Base-by-base conservation (phyloP, 257 asterid genomes). In the Solanum arcanum region DNA sequence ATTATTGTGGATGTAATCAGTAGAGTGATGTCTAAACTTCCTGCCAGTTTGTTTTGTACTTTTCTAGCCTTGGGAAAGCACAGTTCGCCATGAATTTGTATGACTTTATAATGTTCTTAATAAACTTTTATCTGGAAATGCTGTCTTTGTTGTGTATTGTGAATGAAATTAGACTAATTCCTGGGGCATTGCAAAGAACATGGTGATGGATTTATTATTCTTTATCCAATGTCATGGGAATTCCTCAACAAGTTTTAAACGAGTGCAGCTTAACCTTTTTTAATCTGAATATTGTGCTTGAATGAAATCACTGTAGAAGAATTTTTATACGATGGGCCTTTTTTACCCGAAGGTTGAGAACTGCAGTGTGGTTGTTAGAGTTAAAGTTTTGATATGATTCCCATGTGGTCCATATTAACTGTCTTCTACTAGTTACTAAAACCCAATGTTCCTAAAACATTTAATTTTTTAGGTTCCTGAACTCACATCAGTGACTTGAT, bases 401-500 rank as follows among this genome's bases (percentile, higher is more conserved):
- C 5, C 69, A 49, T 47, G 44, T 80, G 7, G 7, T 80, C 29
- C 84, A 78, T 46, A 80, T 27, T 15, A 78, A 78, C 66, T 49
- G 27, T 49, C 68, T 78, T 46, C 42, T 3, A 46, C 84, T 47
- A 78, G 64, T 78, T 46, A 16, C 10, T 27, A 46, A 41, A 5
- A 16, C 77, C 85, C 37, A 44, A 49, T 68, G 74, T 87, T 68
- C 86, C 75, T 73, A 46, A 69, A 59, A 46, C 88, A 20, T 59
- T 10, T 9, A 86, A 82, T 85, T 29, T 82, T 21, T 59, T 81
- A 78, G 88, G 62, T 86, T 84, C 77, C 86, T 84, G 75, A 52
- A 12, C 80, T 78, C 39, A 27, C 52, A 76, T 86, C 86, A 47
- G 5, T 86, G 73, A 88, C 86, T 84, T 73, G 77, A 86, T 80